These are phyloP conservation scores for Aureobasidium sp. DNA, from an alignment of 2,329 filamentous ascomycete species.

Conservation along the genomic window DNA sequence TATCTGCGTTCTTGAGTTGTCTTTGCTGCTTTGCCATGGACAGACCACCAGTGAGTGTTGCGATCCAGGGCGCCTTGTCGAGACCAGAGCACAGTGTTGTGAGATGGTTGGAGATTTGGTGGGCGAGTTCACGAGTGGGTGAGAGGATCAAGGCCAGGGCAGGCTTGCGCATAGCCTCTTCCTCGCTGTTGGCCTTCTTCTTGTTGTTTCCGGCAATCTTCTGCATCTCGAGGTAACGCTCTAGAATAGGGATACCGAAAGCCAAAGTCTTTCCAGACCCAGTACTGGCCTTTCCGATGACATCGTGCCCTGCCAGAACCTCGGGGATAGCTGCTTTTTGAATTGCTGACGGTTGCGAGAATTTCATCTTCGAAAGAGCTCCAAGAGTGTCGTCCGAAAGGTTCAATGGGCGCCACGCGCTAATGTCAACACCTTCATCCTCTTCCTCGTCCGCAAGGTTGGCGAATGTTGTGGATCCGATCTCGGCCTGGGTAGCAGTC, in stretches of 20 bases:
- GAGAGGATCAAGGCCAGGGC: constrained; percentile 78
- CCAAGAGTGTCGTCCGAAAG: constrained; percentile 66
- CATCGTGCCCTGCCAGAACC: constrained; percentile 75
- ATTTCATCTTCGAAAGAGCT: constrained; percentile 71
- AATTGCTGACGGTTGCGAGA: constrained; percentile 73
- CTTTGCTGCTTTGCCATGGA: constrained; percentile 94
- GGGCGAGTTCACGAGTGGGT: constrained; percentile 86
- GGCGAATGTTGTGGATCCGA: constrained; percentile 43
- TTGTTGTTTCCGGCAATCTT: constrained; percentile 26
- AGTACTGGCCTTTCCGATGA: constrained; percentile 92
- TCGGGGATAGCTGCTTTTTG: constrained; percentile 74
- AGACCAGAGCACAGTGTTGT: constrained; percentile 62
- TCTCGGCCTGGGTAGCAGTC: constrained; percentile 20
- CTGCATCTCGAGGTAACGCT: constrained; percentile 60
- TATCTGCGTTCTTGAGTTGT: constrained; percentile 73
- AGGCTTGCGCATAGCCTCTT: constrained; percentile 25
- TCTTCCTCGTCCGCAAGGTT: constrained; percentile 34
- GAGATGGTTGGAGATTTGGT: constrained; percentile 82
- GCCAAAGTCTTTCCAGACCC: constrained; percentile 95
- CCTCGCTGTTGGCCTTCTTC: constrained; percentile 13
- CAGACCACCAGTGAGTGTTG: constrained; percentile 83
- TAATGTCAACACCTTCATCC: constrained; percentile 61
- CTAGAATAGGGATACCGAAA: constrained; percentile 88
- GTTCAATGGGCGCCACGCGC: constrained; percentile 68
- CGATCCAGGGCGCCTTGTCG: constrained; percentile 56